These are phyloP conservation scores for Sophora flavescens DNA, from an alignment of 306 rosid species.

Conservation along the genomic window DNA sequence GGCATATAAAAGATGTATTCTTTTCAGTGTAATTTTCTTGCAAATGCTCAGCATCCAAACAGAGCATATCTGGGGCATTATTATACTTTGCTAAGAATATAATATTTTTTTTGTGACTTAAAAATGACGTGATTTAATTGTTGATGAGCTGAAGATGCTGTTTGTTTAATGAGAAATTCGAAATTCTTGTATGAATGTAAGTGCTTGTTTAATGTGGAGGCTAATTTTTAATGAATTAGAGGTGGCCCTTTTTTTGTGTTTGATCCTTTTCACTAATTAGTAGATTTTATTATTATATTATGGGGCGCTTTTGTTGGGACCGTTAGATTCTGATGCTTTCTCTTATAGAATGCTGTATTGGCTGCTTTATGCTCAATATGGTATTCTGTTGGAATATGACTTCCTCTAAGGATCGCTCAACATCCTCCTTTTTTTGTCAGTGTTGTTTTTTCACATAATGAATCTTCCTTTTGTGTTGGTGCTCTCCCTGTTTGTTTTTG, in stretches of 20 bases:
- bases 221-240: conserved; percentile 36
- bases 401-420: conserved; percentile 53
- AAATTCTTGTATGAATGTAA: conserved; percentile 50
- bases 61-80: conserved; percentile 36
- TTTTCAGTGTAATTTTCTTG: conserved; percentile 43
- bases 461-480: conserved; percentile 66
- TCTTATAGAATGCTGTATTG: conserved; percentile 59
- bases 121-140: conserved; percentile 61
- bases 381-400: conserved; percentile 58
- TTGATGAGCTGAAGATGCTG: conserved; percentile 70
- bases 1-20: conserved; percentile 38
- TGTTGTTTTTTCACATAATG: conserved; percentile 81
- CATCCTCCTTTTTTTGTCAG: conserved; percentile 50
- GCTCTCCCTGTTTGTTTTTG: conserved; percentile 50
- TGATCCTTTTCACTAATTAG: conserved; percentile 23
- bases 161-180: conserved; percentile 54
- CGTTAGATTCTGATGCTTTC: conserved; percentile 87
- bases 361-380: conserved; percentile 62
- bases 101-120: neutral
- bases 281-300: conserved; percentile 51
- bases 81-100: conserved; percentile 49
- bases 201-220: conserved; percentile 50
- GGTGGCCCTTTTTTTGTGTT: conserved; percentile 41
- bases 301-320: conserved; percentile 72
- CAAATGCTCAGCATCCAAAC: conserved; percentile 48